A percentile compares a stretch with the other conserved stretches of the same genome.
Evolutionary conservation across 1,139 yeast species (phyloP).

Genomic region (Magnusiomyces paraingens): DNA sequence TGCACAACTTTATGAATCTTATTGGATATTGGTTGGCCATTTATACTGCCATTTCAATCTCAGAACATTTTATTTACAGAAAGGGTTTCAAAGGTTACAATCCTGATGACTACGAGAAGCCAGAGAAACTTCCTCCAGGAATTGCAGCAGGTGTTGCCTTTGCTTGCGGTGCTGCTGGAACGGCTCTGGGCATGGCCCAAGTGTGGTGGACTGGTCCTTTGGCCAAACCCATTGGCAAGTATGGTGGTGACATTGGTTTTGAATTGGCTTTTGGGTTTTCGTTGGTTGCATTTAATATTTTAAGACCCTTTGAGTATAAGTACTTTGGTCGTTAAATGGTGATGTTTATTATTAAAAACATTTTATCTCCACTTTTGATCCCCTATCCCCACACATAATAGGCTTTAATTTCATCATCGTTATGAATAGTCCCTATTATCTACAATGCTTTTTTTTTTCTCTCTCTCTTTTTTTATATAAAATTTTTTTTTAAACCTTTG

Average conservation of each 20-base stretch:
- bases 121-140: constrained; percentile 60
- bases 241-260: constrained; percentile 84
- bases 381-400: too few species aligned
- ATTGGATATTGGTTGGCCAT: constrained; percentile 89
- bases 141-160: constrained; percentile 70
- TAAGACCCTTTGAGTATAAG: constrained; percentile 56
- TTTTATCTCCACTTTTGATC: too few species aligned
- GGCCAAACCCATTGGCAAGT: constrained; percentile 53
- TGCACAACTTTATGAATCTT: constrained; percentile 82
- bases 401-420: too few species aligned
- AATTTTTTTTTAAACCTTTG: too few species aligned
- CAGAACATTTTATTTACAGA: constrained; percentile 73
- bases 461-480: too few species aligned
- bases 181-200: constrained; percentile 80
- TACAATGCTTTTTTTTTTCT: too few species aligned
- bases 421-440: too few species aligned
- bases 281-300: constrained; percentile 52
- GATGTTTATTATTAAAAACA: too few species aligned
- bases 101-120: constrained; percentile 53
- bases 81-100: constrained; percentile 54
- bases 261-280: constrained; percentile 70
- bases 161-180: constrained; percentile 80
- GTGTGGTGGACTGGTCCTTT: constrained; percentile 73
- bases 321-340: constrained; percentile 19
- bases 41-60: constrained; percentile 61